Evolutionary conservation across 768 basidiomycete genomes (phyloP).

Genomic region (Infundibulicybe gibba): DNA sequence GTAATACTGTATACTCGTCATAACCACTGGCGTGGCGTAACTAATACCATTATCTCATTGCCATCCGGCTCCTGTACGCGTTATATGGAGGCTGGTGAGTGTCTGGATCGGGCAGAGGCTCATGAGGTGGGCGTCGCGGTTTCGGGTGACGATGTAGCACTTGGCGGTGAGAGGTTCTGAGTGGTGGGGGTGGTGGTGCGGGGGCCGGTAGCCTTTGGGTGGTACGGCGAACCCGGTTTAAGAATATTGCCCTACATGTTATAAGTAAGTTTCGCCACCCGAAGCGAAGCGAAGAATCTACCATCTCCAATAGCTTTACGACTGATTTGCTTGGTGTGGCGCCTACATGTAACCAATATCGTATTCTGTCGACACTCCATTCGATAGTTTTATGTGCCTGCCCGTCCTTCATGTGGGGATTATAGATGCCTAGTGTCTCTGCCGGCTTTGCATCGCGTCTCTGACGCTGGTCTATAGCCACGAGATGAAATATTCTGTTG

Average conservation of each 20-base stretch:
- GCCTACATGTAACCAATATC: constrained; percentile 84
- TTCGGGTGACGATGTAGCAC: not conserved
- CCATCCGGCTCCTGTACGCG: too few relatives aligned
- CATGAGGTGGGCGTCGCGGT: too few relatives aligned
- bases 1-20: too few relatives aligned
- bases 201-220: constrained; percentile 29
- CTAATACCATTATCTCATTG: too few relatives aligned
- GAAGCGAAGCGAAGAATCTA: constrained; percentile 36
- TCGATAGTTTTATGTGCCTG: constrained; percentile 67
- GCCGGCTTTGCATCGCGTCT: constrained; percentile 83
- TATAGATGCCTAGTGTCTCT: constrained; percentile 83
- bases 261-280: not conserved
- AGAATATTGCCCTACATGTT: constrained; percentile 56
- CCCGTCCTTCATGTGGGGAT: constrained; percentile 57
- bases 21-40: too few relatives aligned
- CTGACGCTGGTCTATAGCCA: constrained; percentile 71
- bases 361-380: constrained; percentile 90
- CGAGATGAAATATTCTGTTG: constrained; percentile 77
- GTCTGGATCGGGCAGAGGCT: too few relatives aligned
- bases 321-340: constrained; percentile 81
- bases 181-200: constrained; percentile 10
- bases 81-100: too few relatives aligned
- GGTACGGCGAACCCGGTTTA: constrained; percentile 52
- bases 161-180: not conserved
- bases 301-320: constrained; percentile 73